Conservation (phyloP, 2,329 filamentous ascomycete genomes). For the Dothideomycetes sp. region DNA sequence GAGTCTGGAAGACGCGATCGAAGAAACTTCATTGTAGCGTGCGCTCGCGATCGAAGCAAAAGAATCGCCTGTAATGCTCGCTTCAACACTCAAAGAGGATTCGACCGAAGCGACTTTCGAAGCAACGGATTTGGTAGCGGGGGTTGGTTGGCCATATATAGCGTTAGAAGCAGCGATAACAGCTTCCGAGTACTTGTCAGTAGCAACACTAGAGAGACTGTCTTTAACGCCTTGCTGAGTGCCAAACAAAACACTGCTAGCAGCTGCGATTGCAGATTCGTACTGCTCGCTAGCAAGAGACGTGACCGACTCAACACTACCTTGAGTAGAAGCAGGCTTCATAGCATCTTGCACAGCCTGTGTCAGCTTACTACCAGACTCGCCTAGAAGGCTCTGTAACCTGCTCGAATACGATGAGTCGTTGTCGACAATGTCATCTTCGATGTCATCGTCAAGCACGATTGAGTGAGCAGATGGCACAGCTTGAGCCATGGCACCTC, state of each 20-base stretch:
- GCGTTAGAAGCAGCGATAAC: conserved; percentile 50
- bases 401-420: conserved; percentile 41
- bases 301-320: conserved; percentile 40
- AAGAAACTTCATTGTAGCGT: conserved; percentile 57
- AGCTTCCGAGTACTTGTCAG: conserved; percentile 47
- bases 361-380: conserved; percentile 45
- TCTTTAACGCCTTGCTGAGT: conserved; percentile 33
- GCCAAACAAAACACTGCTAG: conserved; percentile 48
- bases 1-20: conserved; percentile 61
- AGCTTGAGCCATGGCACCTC: conserved; percentile 44
- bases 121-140: conserved; percentile 34
- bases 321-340: conserved; percentile 36
- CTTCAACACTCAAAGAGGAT: conserved; percentile 18
- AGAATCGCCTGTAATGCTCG: conserved; percentile 25
- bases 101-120: conserved; percentile 26
- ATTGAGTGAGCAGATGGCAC: conserved; percentile 40
- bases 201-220: conserved; percentile 42
- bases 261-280: conserved; percentile 46
- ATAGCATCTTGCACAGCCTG: conserved; percentile 48
- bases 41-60: conserved; percentile 41
- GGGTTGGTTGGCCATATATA: conserved; percentile 44
- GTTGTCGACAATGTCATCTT: conserved; percentile 33
- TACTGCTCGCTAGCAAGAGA: conserved; percentile 50
- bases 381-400: conserved; percentile 42
- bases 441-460: conserved; percentile 39